Evolutionary conservation across 1,284 basidiomycete species (phyloP).

Genomic region (Pseudozyma sp.): DNA sequence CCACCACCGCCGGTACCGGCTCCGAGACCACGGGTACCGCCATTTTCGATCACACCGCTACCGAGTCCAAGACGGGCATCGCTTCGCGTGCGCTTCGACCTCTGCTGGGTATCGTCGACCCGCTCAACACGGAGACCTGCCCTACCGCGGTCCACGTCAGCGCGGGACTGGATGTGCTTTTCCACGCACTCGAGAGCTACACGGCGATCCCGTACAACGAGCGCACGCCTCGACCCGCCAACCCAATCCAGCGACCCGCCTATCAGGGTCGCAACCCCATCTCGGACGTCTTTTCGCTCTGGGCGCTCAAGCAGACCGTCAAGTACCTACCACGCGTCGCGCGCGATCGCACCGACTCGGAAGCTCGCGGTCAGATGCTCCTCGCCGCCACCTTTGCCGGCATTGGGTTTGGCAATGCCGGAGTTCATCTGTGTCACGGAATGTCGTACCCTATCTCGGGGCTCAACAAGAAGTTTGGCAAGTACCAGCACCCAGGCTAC

Average conservation of each 20-base stretch:
- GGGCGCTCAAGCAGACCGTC: constrained; percentile 91
- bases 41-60: constrained; percentile 82
- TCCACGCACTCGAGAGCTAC: constrained; percentile 88
- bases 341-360: constrained; percentile 79
- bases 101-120: constrained; percentile 85
- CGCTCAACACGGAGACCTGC: constrained; percentile 84
- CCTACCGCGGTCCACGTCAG: constrained; percentile 82
- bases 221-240: constrained; percentile 85
- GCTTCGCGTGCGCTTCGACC: constrained; percentile 91
- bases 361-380: constrained; percentile 92
- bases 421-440: constrained; percentile 73
- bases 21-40: constrained; percentile 92
- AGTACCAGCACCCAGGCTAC: constrained; percentile 75
- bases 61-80: constrained; percentile 92
- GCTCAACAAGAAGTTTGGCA: constrained; percentile 82
- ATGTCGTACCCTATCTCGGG: constrained; percentile 71
- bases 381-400: constrained; percentile 75
- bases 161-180: constrained; percentile 87
- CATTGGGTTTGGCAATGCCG: constrained; percentile 93
- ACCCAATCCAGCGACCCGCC: constrained; percentile 87
- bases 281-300: constrained; percentile 91
- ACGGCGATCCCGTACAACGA: constrained; percentile 76
- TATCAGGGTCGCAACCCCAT: constrained; percentile 98
- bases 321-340: constrained; percentile 89
- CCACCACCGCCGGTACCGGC: constrained; percentile 94